Evolutionary conservation across 2,329 filamentous ascomycete genomes (phyloP).

Genomic region (Emydomyces testavorans): DNA sequence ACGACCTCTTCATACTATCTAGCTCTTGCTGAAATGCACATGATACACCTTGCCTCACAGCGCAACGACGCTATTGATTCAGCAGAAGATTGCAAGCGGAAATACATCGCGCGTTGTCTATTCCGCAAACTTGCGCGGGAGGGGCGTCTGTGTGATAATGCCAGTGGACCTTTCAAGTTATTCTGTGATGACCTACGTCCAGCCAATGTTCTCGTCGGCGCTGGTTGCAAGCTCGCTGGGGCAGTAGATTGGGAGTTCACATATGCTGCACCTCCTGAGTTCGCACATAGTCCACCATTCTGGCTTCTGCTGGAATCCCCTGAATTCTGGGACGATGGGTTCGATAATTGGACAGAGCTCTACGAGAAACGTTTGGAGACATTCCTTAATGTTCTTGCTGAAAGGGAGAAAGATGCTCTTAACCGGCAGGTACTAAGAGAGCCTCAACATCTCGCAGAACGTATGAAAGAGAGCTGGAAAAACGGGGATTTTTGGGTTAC

Average conservation of each 20-base stretch:
- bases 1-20: background rate
- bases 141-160: conserved; percentile 1
- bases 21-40: background rate
- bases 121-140: conserved; percentile 16
- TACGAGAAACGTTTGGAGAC: conserved; percentile 14
- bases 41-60: background rate
- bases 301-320: conserved; percentile 30
- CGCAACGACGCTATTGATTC: conserved; percentile 31
- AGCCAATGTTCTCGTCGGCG: conserved; percentile 32
- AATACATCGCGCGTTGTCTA: conserved; percentile 17
- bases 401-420: conserved; percentile 15
- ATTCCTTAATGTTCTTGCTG: conserved; percentile 16
- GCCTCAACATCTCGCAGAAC: conserved; percentile 14
- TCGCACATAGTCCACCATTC: conserved; percentile 31
- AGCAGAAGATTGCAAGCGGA: conserved; percentile 18
- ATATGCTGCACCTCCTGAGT: conserved; percentile 34
- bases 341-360: conserved; percentile 14
- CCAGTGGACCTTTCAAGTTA: conserved; percentile 26
- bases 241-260: conserved; percentile 36
- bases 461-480: conserved; percentile 18
- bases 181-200: conserved; percentile 34
- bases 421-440: conserved; percentile 7
- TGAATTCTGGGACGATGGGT: conserved; percentile 16
- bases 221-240: conserved; percentile 29
- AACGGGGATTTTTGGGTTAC: conserved; percentile 18